Conservation (phyloP, 371 early-diverging fungal species). For the Mucor lusitanicus region DNA sequence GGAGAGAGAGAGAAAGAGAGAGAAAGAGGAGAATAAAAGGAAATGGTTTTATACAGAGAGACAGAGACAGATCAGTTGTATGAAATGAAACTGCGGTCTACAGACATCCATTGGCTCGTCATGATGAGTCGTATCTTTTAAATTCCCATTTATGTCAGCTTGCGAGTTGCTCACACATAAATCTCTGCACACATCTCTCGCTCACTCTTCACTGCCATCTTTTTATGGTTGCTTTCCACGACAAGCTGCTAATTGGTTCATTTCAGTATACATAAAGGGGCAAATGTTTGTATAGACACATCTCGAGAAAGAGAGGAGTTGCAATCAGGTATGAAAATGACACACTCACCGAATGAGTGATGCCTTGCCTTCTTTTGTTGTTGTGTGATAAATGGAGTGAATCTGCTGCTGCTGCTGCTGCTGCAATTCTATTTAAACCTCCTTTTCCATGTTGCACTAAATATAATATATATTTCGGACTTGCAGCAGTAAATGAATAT, state of each 20-base stretch:
- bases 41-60: not conserved
- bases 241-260: constrained; percentile 1
- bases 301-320: not conserved
- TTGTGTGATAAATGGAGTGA: not conserved
- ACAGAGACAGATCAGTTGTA: not conserved
- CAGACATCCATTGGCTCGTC: constrained; percentile 17
- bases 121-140: constrained; percentile 21
- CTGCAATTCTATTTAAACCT: not conserved
- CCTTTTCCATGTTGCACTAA: constrained; percentile 14
- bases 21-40: not conserved
- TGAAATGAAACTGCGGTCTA: not conserved
- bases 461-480: constrained; percentile 12
- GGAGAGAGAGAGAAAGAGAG: not conserved
- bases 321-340: not conserved
- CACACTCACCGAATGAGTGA: not conserved
- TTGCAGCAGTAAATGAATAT: not conserved
- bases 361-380: not conserved
- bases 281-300: too few species aligned
- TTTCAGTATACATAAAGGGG: not conserved
- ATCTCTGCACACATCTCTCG: too few species aligned
- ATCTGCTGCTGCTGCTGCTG: not conserved
- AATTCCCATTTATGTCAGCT: constrained; percentile 2
- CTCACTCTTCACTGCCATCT: not conserved
- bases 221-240: constrained; percentile 5
- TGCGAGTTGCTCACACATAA: not conserved